Conservation (phyloP, 768 basidiomycete species). For the Suillus weaverae region DNA sequence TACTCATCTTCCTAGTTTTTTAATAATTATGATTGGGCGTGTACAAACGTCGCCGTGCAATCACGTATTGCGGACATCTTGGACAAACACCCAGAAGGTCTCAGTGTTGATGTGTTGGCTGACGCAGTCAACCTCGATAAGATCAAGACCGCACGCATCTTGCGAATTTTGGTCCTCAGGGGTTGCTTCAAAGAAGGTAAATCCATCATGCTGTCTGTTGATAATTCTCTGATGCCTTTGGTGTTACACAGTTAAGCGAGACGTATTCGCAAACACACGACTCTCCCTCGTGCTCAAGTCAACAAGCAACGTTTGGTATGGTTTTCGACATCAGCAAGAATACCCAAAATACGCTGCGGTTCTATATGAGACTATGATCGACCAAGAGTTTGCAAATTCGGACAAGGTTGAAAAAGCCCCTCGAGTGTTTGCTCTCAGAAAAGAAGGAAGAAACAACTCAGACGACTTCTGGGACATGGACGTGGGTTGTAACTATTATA, state of each 20-base stretch:
- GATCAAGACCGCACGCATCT: conserved; percentile 29
- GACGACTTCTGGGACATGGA: conserved; percentile 25
- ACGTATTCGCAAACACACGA: conserved; percentile 35
- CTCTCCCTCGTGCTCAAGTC: conserved; percentile 30
- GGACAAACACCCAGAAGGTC: conserved; percentile 25
- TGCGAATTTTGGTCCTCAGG: conserved; percentile 31
- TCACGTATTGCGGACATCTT: conserved; percentile 30
- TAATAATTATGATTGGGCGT: conserved; percentile 28
- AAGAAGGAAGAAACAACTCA: conserved; percentile 13
- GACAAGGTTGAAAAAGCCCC: conserved; percentile 22
- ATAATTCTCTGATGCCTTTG: not conserved
- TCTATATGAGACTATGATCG: conserved; percentile 26
- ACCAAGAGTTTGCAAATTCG: conserved; percentile 25
- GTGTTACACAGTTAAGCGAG: conserved; percentile 21
- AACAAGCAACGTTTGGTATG: conserved; percentile 11
- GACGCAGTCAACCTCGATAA: conserved; percentile 22
- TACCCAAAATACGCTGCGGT: conserved; percentile 14
- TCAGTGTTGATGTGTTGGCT: conserved; percentile 27
- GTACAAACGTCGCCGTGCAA: conserved; percentile 23
- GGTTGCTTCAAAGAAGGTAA: conserved; percentile 34
- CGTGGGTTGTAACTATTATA: conserved; percentile 11
- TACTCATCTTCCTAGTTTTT: conserved; percentile 9
- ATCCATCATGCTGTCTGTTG: not conserved
- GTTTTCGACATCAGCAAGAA: conserved; percentile 13
- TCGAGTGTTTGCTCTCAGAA: conserved; percentile 17